Evolutionary conservation across 257 asterid species (phyloP), one percentile per base, ranked within the genome.

Genomic region (Solanum pennellii): DNA sequence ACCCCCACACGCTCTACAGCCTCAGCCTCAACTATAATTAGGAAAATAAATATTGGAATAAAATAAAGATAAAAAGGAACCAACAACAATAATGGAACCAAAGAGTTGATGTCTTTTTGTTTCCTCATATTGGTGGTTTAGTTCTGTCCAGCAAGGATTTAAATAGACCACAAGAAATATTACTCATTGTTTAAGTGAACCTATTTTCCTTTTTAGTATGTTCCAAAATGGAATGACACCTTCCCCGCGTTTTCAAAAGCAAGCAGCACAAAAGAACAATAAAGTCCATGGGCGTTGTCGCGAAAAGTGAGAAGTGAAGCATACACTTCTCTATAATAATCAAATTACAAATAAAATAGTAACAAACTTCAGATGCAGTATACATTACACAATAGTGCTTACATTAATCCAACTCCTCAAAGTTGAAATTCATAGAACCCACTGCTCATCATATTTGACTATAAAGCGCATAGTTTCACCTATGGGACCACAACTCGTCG

Each of bases 1-100:
- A 45, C 62, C 79, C 66, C 88, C 90, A 82, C 91, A 85, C 85
- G 89, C 88, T 90, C 89, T 77, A 75, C 87, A 84, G 86, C 72
- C 73, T 82, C 87, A 84, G 86, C 72, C 73, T 82, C 39, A 56
- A 8, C 79, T 47, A 77, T 80, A 74, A 82, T 37, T 83, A 87
- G 66, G 76, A 77, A 25, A 45, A 8, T 31, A 27, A 29, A 20
- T 16, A 71, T 20, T 5, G 35, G 15, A 27, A 85, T 69, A 44
- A 86, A 86, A 25, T 45, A 80, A 47, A 80, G 84, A 45, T 80
- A 47, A 45, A 27, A 45, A 16, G 42, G 42, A 80, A 77, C 83
- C 83, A 77, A 77, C 83, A 77, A 13, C 83, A 35, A 73, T 52
- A 73, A 88, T 42, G 71, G 59, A 72, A 86, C 79, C 60, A 56